Evolutionary conservation across 2,329 filamentous ascomycete species (phyloP).

Genomic region (Aspergillus niger): DNA sequence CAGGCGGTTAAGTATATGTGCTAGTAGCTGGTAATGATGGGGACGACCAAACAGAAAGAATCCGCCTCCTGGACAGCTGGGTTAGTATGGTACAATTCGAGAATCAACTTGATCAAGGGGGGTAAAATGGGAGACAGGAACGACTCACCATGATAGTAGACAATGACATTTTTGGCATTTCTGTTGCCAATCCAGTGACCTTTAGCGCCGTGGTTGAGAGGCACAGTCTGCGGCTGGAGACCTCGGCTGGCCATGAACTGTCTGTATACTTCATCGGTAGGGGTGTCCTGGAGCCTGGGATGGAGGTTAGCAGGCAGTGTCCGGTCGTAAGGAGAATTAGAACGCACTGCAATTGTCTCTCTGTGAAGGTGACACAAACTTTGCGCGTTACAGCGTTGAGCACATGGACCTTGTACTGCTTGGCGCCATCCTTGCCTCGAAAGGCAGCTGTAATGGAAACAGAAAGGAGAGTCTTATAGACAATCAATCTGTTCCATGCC

Average conservation of each 20-base stretch:
- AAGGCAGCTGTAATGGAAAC: constrained; percentile 40
- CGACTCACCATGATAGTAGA: constrained; percentile 43
- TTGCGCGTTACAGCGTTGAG: constrained; percentile 33
- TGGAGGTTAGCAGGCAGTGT: not conserved
- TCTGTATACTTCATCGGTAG: constrained; percentile 32
- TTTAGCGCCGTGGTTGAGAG: constrained; percentile 33
- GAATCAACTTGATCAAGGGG: not conserved
- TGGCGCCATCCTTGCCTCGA: constrained; percentile 41
- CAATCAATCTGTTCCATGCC: constrained; percentile 19
- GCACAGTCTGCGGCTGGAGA: constrained; percentile 32
- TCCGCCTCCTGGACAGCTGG: constrained; percentile 51
- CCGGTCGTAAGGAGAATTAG: not conserved
- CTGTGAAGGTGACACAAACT: constrained; percentile 24
- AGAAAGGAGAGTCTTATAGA: constrained; percentile 31
- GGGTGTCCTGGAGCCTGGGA: constrained; percentile 26
- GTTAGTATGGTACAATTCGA: not conserved
- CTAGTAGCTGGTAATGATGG: constrained; percentile 50
- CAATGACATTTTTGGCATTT: constrained; percentile 40
- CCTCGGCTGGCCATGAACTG: constrained; percentile 27
- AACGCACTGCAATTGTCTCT: constrained; percentile 38
- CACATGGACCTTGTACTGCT: constrained; percentile 40
- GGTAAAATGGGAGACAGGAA: not conserved
- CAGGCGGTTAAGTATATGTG: constrained; percentile 43
- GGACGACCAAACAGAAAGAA: constrained; percentile 50
- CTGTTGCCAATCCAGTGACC: constrained; percentile 46